Conservation (phyloP, 768 basidiomycete species). For the Lentinula guzmanii region DNA sequence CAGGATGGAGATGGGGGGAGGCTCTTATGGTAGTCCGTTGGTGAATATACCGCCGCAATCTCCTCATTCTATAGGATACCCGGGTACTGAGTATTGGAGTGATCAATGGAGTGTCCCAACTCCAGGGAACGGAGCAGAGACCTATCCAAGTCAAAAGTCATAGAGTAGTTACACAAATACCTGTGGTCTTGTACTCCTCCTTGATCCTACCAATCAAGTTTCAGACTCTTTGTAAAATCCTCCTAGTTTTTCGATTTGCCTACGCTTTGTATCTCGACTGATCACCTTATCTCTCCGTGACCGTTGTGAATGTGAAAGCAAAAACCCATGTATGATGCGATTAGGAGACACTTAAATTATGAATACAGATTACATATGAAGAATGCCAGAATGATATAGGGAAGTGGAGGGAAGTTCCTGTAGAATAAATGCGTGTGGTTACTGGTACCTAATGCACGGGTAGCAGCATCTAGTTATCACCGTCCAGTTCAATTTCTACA, state of each 20-base stretch:
- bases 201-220: too few relatives aligned
- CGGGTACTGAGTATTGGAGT: conserved; percentile 19
- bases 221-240: not conserved
- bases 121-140: conserved; percentile 10
- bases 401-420: too few relatives aligned
- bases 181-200: not conserved
- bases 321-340: not conserved
- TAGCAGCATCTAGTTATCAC: not conserved
- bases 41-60: not conserved
- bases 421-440: not conserved
- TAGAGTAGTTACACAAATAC: not conserved
- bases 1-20: not conserved
- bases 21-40: not conserved
- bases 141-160: not conserved
- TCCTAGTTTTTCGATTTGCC: too few relatives aligned
- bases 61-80: not conserved
- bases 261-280: too few relatives aligned
- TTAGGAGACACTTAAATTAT: not conserved
- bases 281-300: too few relatives aligned
- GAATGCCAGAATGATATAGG: not conserved
- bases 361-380: not conserved
- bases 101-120: conserved; percentile 32
- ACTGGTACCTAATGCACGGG: not conserved
- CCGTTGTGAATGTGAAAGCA: not conserved
- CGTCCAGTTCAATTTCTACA: conserved; percentile 4